Evolutionary conservation across 352 stramenopile species (phyloP), one percentile per base, ranked within the genome.

Genomic region (Phytopythium litorale): DNA sequence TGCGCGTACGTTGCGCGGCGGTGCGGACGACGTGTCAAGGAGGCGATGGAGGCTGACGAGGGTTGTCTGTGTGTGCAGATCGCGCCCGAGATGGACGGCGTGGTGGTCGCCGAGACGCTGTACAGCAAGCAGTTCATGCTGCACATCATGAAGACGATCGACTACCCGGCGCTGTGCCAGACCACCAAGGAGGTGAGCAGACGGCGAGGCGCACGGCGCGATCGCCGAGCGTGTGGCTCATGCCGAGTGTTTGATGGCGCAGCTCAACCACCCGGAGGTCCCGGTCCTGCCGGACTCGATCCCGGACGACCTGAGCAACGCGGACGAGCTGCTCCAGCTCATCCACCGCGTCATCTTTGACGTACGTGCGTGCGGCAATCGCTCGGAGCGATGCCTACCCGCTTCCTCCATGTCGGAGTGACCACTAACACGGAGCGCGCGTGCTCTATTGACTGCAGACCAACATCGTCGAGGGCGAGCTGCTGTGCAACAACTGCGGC

Each of bases 101-200:
- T 94, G 11, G 86, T 91, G 19, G 81, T 94, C 37, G 66, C 81
- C 8, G 72, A 92, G 72, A 94, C 84, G 46, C 69, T 91, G 32
- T 94, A 84, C 72, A 88, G 76, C 65, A 93, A 94, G 72, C 68
- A 64, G 42, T 94, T 94, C 64, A 91, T 92, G 79, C 66, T 92
- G 55, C 83, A 94, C 68, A 91, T 94, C 63, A 85, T 94, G 74
- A 79, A 88, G 65, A 88, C 84, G 65, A 94, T 94, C 58, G 86
- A 94, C 75, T 94, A 92, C 72, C 57, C 63, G 45, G 86, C 79
- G 56, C 67, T 94, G n/a, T 75, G 70, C 46, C 65, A 89, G 59
- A 92, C 86, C 25, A 90, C 81, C 30, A 81, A 84, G 60, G 81
- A 94, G 72, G 84, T 92, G 48, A 5, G 12, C 25, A 3, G 9